A percentile compares a stretch with the other conserved stretches of the same genome.
Conservation (phyloP, 2,329 filamentous ascomycete genomes). For the Trichoderma sp. region DNA sequence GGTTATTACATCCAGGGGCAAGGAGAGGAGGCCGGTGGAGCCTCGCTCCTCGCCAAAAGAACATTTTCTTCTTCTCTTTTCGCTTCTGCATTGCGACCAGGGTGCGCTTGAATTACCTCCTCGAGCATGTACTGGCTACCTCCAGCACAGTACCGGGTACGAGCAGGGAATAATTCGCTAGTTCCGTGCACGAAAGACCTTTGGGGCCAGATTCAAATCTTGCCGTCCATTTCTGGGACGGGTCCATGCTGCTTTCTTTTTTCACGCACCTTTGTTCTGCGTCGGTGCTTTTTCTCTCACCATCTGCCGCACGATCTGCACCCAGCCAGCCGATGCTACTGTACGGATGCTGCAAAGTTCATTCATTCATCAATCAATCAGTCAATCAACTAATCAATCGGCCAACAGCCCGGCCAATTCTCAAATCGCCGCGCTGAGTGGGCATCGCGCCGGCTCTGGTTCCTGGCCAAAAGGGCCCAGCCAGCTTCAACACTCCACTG, state of each 20-base stretch:
- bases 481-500: neutral
- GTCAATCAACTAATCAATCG: neutral
- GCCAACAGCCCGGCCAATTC: slow-evolving; percentile 2
- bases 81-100: neutral
- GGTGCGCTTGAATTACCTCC: neutral
- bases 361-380: neutral
- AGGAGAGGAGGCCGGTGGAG: neutral
- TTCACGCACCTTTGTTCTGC: neutral
- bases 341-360: neutral
- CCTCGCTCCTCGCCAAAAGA: neutral
- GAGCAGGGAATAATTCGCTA: neutral
- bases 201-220: slow-evolving; percentile 1
- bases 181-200: neutral
- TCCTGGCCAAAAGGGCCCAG: neutral
- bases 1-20: slow-evolving; percentile 3
- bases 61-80: neutral
- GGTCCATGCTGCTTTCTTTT: neutral
- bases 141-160: neutral
- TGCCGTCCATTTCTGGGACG: slow-evolving; percentile 1
- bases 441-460: neutral
- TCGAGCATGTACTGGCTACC: neutral
- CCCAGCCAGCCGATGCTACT: neutral
- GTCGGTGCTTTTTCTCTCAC: neutral
- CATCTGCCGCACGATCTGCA: neutral
- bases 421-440: neutral